Base-by-base conservation (phyloP, 2,329 filamentous ascomycete genomes). In the Penicillium sp. region DNA sequence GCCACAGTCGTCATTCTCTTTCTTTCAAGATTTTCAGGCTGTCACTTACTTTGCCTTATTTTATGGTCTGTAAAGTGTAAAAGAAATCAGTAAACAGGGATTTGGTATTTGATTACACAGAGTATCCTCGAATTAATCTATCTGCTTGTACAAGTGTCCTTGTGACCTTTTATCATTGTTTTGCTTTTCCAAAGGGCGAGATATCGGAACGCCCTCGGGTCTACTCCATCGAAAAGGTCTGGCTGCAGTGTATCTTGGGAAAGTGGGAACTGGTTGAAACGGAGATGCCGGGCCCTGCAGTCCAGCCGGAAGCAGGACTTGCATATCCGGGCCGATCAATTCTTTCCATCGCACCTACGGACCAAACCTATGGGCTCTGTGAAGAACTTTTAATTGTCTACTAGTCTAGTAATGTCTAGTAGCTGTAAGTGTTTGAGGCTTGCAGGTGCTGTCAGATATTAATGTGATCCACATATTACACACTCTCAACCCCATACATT, bases 301-400 rank as follows among this genome's bases (percentile, higher is more conserved):
- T 54, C 56, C 61, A 61, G 53, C 63, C 67, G 67, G 67, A 70
- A 65, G 66, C 58, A 58, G 57, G 58, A 65, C 58, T 45, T 64
- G 60, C 67, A 67, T 65, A 65, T 66, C 68, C 68, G 66, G 38
- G 61, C 26, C 58, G 62, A 70, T 68, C 60, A 59, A 55, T 61
- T 60, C 59, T 47, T 56, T 45, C 40, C 6, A 37, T 56, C 53
- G 53, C 38, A 56, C 40, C 37, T 17, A 54, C 24, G 17, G 7
- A 26, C 51, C 17, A 4, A 19, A 28, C 17, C 22, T 17, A 19
- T 38, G 33, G 33, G 51, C 51, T 28, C 22, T 40, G 13, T 24
- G 35, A 54, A 38, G 24, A 40, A 40, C 24, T 40, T 37, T 28
- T n/a, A 28, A 3, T 13, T n/a, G 15, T 2, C 37, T 28, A 2